Percentiles rank a stretch among this genome's conserved stretches.
These are phyloP conservation scores for Kwoniella mangroviensis DNA, from an alignment of 768 basidiomycete genomes.

Conservation along the genomic window DNA sequence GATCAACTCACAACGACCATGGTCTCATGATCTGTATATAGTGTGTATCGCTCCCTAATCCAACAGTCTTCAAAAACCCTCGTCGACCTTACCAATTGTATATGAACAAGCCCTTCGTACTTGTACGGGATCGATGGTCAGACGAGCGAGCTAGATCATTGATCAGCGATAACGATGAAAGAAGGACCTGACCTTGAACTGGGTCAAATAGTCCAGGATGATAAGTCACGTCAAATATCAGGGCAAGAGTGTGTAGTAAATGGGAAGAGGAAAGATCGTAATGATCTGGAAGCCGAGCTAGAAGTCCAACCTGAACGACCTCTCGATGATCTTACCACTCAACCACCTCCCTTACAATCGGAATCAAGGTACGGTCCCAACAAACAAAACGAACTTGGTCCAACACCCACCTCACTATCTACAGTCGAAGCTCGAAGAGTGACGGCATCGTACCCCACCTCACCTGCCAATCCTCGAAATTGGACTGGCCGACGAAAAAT, in stretches of 20 bases:
- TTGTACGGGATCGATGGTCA: background rate
- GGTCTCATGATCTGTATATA: background rate
- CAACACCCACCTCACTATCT: slow-evolving; percentile 9
- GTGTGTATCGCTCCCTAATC: background rate
- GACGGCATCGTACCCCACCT: slow-evolving; percentile 18
- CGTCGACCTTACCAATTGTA: background rate
- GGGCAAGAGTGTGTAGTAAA: too few relatives aligned
- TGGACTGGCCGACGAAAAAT: slow-evolving; percentile 42
- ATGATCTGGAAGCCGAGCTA: too few relatives aligned
- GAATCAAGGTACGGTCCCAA: background rate
- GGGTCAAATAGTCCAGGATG: background rate
- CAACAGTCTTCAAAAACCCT: too few relatives aligned
- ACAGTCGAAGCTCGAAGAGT: slow-evolving; percentile 2
- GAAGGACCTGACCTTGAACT: background rate
- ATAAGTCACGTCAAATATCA: background rate
- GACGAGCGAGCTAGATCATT: background rate
- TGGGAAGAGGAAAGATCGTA: too few relatives aligned
- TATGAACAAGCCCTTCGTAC: background rate
- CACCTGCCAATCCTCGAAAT: slow-evolving; percentile 41
- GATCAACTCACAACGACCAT: background rate
- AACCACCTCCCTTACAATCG: background rate
- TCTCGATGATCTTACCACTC: background rate
- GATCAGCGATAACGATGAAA: background rate
- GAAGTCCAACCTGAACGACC: slow-evolving; percentile 8
- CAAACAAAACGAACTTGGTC: background rate